Evolutionary conservation across 106 monocot genomes (phyloP), one percentile per base, ranked within the genome.

Genomic region (Apostasia ramifera): DNA sequence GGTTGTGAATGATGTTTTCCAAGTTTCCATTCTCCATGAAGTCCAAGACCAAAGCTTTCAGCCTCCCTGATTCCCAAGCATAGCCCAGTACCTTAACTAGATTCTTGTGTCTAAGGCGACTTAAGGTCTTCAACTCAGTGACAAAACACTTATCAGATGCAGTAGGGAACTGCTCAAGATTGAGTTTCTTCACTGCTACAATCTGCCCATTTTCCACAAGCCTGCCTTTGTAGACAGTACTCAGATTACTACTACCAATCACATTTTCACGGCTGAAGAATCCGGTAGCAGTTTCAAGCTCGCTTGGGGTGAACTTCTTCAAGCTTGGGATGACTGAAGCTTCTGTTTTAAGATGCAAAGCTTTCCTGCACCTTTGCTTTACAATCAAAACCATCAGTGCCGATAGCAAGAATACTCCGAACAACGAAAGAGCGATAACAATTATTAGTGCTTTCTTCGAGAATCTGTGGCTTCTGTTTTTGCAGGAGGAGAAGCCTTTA

Each of bases 1-100:
- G 13, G 8, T 52, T 12, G 60, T 95, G 88, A 54, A 94, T 91
- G 1, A 84, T 47, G 47, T 47, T 63, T 10, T 95, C 91, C 71
- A 95, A 73, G 71, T 77, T 88, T 10, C 88, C 91, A 70, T 91
- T 91, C 61, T 79, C 88, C 94, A 91, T 88, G 55, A 81, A 86
- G 4, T 83, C 78, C 15, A 95, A 80, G 6, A 61, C 83, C 37
- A 95, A 15, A 37, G 86, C 94, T 75, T 85, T 88, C 2, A 95
- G 59, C 71, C 74, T 95, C 14, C 63, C 67, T 5, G 71, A 5
- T 43, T 91, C 88, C 78, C 90, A 88, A 44, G 88, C 88, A 76
- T 88, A 95, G 1, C 91, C 94, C 2, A 91, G 63, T 26, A 95
- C 70, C 43, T 79, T 91, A 2, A 86, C 91, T 39, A 95, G 68